A percentile compares a stretch with the other conserved stretches of the same genome.
phyloP scores from a whole-genome alignment of 805 yeast species.

The Cyberlindnera misumaiensis region DNA sequence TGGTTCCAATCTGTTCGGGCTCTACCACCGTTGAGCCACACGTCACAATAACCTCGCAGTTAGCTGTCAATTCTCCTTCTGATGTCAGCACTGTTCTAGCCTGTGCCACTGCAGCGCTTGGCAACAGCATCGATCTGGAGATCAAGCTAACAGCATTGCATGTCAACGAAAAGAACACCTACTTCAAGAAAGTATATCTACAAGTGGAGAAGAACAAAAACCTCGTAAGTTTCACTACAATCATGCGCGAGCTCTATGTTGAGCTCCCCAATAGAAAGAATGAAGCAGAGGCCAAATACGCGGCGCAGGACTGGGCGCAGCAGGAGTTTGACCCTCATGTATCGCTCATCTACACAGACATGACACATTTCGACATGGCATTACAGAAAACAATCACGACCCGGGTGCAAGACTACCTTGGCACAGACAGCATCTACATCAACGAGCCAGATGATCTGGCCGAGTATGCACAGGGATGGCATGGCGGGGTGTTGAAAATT shows the following conservation, averaged over 20 bases:
- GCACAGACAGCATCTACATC: slow-evolving; percentile 17
- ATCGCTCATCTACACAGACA: slow-evolving; percentile 59
- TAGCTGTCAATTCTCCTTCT: slow-evolving; percentile 41
- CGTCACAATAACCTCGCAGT: slow-evolving; percentile 63
- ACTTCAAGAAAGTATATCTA: slow-evolving; percentile 20
- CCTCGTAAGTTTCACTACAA: slow-evolving; percentile 31
- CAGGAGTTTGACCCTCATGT: slow-evolving; percentile 65
- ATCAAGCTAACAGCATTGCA: slow-evolving; percentile 12
- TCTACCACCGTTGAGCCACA: slow-evolving; percentile 71
- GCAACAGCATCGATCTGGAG: slow-evolving; percentile 6
- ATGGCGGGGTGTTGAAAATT: slow-evolving; percentile 51
- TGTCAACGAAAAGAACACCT: slow-evolving; percentile 13
- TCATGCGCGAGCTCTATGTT: slow-evolving; percentile 53
- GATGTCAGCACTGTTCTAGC: slow-evolving; percentile 56
- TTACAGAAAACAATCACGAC: slow-evolving; percentile 55
- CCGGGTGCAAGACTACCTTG: slow-evolving; percentile 59
- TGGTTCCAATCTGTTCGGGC: slow-evolving; percentile 65
- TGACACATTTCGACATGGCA: slow-evolving; percentile 63
- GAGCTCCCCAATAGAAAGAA: slow-evolving; percentile 30
- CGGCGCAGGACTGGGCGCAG: slow-evolving; percentile 51
- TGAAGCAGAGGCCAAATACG: slow-evolving; percentile 28
- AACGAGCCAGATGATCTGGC: slow-evolving; percentile 18
- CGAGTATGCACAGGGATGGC: slow-evolving; percentile 45
- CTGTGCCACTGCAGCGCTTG: slow-evolving; percentile 51
- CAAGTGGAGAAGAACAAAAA: slow-evolving; percentile 14